Base-by-base conservation (phyloP, 352 stramenopile species). In the Globisporangium radiosum region DNA sequence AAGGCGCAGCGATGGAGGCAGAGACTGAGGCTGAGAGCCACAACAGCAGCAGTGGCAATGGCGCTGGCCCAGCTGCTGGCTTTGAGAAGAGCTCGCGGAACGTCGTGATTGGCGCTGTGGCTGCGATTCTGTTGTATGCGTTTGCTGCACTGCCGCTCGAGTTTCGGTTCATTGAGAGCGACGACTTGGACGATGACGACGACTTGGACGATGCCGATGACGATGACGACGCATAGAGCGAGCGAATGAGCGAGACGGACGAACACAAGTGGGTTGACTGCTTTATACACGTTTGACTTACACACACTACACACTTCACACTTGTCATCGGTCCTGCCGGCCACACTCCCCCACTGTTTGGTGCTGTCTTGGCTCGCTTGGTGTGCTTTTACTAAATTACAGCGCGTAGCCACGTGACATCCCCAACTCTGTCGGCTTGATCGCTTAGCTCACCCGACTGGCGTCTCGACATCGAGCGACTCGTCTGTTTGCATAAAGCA, bases 51-150 rank as follows among this genome's bases (percentile, higher is more conserved):
- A 53, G 38, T 55, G 47, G 10, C 70, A 71, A 0, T 53, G 43
- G 17, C 11, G 71, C 81, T 19, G 47, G 10, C 70, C 70, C 0
- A 56, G 43, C 25, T 11, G 71, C 81, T 19, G 47, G 65, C 33
- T 92, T 90, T 54, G 70, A 88, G 59, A 93, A 95, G 65, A 70
- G 81, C 39, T 76, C 81, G 56, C 80, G 83, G 54, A 93, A 93
- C 49, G 81, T 92, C 49, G 76, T 95, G 54, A 77, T 95, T 38
- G 85, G 85, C 4, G 85, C 79, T 3, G 68, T 93, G 9, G 71
- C 72, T 13, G 78, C 83, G 17, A 68, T 95, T 13, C 52, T 91
- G 7, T 40, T 95, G 59, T 95, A 95, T 60, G 73, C 72, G 9
- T 54, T 94, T 15, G 83, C 87, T 5, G 71, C 73, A 6, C 56